phyloP scores from a whole-genome alignment of 345 rosid species.

The Rhodomyrtus tomentosa region DNA sequence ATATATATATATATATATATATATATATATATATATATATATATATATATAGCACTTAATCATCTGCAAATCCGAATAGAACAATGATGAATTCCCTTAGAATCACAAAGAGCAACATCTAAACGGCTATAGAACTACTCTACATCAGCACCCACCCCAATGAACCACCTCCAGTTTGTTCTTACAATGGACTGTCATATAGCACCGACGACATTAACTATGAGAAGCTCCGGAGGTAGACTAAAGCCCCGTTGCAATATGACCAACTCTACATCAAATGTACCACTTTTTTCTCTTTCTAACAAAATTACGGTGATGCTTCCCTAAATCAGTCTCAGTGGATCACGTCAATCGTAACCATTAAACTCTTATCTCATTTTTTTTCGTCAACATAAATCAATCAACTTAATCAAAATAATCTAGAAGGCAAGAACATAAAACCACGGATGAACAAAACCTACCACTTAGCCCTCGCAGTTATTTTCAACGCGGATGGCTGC shows the following conservation, averaged over 20 bases:
- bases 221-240: neutral
- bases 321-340: neutral
- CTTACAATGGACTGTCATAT: neutral
- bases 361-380: neutral
- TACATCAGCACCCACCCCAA: neutral
- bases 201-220: neutral
- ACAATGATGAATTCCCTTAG: neutral
- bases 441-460: constrained; percentile 2
- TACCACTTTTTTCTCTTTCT: neutral
- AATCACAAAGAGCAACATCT: neutral
- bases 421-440: neutral
- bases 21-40: too few relatives aligned
- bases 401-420: neutral
- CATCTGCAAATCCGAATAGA: neutral
- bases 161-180: neutral
- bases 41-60: neutral
- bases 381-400: neutral
- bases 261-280: neutral
- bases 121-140: neutral
- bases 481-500: constrained; percentile 82
- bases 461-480: constrained; percentile 96
- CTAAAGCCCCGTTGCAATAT: neutral
- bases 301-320: neutral
- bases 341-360: neutral
- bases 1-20: too few relatives aligned